Evolutionary conservation across 2,329 filamentous ascomycete genomes (phyloP).

Genomic region (Aureobasidium sp.): DNA sequence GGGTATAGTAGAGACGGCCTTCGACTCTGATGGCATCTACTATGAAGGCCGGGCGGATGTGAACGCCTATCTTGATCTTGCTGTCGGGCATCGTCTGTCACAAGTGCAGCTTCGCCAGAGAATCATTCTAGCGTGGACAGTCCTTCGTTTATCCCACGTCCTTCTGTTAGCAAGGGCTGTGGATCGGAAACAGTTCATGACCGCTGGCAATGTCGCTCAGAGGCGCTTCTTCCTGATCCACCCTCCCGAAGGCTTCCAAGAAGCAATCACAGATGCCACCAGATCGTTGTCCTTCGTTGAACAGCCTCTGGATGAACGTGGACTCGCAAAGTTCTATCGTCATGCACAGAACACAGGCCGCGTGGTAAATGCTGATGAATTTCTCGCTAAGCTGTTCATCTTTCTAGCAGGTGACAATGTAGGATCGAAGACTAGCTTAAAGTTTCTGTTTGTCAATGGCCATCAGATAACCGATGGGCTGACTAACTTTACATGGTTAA

Average conservation of each 20-base stretch:
- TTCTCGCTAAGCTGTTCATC: slow-evolving; percentile 32
- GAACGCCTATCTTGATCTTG: slow-evolving; percentile 29
- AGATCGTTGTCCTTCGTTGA: slow-evolving; percentile 30
- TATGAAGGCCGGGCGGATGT: slow-evolving; percentile 39
- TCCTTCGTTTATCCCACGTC: slow-evolving; percentile 13
- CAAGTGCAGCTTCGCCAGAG: slow-evolving; percentile 20
- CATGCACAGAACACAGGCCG: slow-evolving; percentile 34
- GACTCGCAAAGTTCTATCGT: slow-evolving; percentile 24
- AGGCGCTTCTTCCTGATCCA: slow-evolving; percentile 28
- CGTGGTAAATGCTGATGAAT: slow-evolving; percentile 28
- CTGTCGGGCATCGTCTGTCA: slow-evolving; percentile 25
- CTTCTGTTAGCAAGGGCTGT: slow-evolving; percentile 21
- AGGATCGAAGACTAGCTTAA: slow-evolving; percentile 23
- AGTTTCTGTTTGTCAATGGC: slow-evolving; percentile 32
- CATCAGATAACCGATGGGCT: slow-evolving; percentile 40
- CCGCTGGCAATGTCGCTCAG: slow-evolving; percentile 8
- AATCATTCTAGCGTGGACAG: slow-evolving; percentile 13
- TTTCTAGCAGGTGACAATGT: slow-evolving; percentile 21
- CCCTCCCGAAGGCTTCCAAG: slow-evolving; percentile 19
- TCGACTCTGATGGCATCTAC: slow-evolving; percentile 36
- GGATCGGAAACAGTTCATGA: slow-evolving; percentile 18
- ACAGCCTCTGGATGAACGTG: slow-evolving; percentile 27
- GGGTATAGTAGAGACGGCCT: slow-evolving; percentile 36
- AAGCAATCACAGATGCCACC: slow-evolving; percentile 25
- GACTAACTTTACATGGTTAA: slow-evolving; percentile 33